phyloP scores from a whole-genome alignment of 2,329 filamentous ascomycete genomes.

The Neofusicoccum cordaticola region DNA sequence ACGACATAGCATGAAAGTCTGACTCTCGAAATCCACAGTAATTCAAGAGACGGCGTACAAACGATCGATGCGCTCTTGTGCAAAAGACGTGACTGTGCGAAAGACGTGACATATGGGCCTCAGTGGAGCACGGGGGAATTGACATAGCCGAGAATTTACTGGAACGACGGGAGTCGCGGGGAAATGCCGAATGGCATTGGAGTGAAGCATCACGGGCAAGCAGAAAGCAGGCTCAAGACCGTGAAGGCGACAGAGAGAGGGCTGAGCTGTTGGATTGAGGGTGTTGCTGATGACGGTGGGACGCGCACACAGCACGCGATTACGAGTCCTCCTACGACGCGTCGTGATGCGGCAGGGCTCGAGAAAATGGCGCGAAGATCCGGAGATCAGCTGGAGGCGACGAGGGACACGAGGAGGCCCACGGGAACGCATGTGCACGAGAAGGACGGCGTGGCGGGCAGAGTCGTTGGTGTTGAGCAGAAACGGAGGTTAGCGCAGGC shows the following conservation, averaged over 20 bases:
- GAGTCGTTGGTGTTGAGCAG: slow-evolving; percentile 5
- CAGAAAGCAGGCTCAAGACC: neutral
- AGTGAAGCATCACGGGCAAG: too few species aligned
- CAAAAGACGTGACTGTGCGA: too few species aligned
- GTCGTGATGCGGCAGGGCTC: neutral
- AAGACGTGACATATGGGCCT: too few species aligned
- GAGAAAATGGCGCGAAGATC: neutral
- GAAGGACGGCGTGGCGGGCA: neutral
- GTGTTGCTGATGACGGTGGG: neutral
- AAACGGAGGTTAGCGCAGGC: neutral
- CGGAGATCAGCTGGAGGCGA: neutral
- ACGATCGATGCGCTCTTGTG: too few species aligned
- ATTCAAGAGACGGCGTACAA: too few species aligned
- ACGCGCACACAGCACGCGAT: neutral
- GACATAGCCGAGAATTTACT: too few species aligned
- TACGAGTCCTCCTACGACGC: neutral
- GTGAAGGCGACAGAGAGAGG: neutral
- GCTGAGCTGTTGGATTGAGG: neutral
- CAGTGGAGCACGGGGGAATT: too few species aligned
- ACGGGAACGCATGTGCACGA: too few species aligned
- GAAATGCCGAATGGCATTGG: neutral
- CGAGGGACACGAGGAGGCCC: neutral
- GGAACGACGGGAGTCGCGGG: neutral
- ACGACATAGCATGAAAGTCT: too few species aligned
- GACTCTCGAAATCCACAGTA: too few species aligned